Conservation (phyloP, 2,329 filamentous ascomycete genomes). For the Aureobasidium sp. region DNA sequence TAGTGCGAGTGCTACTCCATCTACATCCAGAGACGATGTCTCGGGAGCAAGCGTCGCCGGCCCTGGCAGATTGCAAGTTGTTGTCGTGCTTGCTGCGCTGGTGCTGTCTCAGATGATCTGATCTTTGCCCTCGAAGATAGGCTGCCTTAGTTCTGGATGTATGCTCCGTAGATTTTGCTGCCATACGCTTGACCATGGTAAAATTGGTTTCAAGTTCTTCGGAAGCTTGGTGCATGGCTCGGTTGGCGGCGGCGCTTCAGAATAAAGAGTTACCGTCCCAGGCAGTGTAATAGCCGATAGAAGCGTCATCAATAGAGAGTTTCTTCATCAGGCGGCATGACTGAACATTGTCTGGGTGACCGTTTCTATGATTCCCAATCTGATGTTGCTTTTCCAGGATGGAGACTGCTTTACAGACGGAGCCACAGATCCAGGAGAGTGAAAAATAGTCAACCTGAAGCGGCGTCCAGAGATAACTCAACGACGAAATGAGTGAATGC, state of each 20-base stretch:
- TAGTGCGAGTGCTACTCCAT: not conserved
- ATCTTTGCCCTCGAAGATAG: not conserved
- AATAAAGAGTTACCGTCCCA: too few relatives aligned
- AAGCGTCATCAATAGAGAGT: not conserved
- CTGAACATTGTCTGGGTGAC: not conserved
- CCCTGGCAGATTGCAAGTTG: not conserved
- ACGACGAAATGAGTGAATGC: not conserved
- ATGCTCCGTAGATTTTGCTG: too few relatives aligned
- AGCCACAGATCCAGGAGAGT: not conserved
- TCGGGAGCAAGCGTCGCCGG: not conserved
- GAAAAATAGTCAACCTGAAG: not conserved
- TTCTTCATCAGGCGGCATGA: not conserved
- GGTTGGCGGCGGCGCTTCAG: too few relatives aligned
- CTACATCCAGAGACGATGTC: not conserved
- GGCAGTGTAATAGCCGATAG: not conserved
- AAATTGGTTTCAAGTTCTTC: too few relatives aligned
- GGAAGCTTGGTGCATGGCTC: too few relatives aligned
- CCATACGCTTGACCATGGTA: too few relatives aligned
- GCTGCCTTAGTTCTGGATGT: too few relatives aligned
- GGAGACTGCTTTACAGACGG: not conserved
- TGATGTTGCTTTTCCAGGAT: not conserved
- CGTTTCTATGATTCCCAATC: not conserved
- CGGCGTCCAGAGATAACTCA: not conserved
- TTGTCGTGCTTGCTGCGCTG: not conserved
- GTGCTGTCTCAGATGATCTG: not conserved